Evolutionary conservation across 2,329 filamentous ascomycete species (phyloP).

Genomic region (Thielaviopsis populi): DNA sequence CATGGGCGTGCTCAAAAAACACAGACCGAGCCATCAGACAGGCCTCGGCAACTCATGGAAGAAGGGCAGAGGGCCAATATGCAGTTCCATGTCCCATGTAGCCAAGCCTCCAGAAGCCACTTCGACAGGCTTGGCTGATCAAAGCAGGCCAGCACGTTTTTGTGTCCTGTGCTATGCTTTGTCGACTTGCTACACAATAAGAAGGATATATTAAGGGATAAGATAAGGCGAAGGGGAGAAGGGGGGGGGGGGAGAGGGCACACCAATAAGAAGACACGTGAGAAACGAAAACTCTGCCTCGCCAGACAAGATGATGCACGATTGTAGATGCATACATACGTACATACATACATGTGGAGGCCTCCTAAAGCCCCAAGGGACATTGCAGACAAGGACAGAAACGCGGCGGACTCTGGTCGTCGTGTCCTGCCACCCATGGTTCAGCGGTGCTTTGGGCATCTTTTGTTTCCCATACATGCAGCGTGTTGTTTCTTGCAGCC

Average conservation of each 20-base stretch:
- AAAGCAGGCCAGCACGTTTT: neutral
- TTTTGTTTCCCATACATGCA: neutral
- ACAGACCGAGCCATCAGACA: too few species aligned
- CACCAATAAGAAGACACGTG: neutral
- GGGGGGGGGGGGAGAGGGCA: too few species aligned
- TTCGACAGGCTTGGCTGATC: neutral
- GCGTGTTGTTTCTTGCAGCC: neutral
- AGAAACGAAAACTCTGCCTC: neutral
- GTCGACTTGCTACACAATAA: too few species aligned
- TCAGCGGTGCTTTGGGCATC: neutral
- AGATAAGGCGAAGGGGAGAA: neutral
- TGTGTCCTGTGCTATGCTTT: neutral
- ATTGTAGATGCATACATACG: too few species aligned
- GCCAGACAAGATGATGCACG: too few species aligned
- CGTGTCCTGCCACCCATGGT: neutral
- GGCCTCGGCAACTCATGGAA: neutral
- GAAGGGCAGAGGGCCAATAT: neutral
- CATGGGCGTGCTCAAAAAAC: too few species aligned
- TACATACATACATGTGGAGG: neutral
- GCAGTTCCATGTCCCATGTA: conserved; percentile 2
- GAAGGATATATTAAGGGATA: neutral
- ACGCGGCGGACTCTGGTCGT: too few species aligned
- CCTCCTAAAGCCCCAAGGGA: neutral
- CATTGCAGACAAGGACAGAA: neutral
- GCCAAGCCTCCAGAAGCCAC: conserved; percentile 1